Conservation (phyloP, 805 yeast species). For the Ogataea pignaliae region DNA sequence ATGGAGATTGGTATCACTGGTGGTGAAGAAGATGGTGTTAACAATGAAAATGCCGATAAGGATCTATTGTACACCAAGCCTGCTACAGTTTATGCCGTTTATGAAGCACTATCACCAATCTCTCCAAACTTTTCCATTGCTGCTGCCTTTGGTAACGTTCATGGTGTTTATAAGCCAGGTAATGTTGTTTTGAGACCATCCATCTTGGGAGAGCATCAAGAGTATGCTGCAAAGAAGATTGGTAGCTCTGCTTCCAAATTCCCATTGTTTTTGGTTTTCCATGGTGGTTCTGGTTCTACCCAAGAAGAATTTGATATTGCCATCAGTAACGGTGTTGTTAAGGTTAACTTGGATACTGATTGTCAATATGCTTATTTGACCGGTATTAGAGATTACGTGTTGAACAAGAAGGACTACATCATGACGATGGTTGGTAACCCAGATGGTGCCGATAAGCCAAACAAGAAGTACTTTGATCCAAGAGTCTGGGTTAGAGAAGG, state of each 20-base stretch:
- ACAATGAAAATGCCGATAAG: constrained; percentile 90
- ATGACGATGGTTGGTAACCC: constrained; percentile 94
- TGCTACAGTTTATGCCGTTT: constrained; percentile 88
- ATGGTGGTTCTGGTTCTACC: constrained; percentile 99
- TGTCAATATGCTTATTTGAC: constrained; percentile 96
- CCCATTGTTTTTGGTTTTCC: constrained; percentile 97
- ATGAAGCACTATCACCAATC: constrained; percentile 84
- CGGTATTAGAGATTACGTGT: constrained; percentile 97
- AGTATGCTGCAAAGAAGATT: constrained; percentile 68
- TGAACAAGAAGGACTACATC: constrained; percentile 93
- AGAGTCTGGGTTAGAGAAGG: constrained; percentile 99
- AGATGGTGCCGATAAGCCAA: constrained; percentile 98
- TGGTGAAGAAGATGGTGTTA: constrained; percentile 99
- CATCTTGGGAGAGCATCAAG: constrained; percentile 94
- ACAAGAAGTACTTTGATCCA: constrained; percentile 99
- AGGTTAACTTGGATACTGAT: constrained; percentile 99
- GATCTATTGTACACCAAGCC: constrained; percentile 90
- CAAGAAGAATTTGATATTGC: constrained; percentile 89
- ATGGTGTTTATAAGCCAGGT: constrained; percentile 99
- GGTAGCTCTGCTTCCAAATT: constrained; percentile 40
- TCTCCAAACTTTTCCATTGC: constrained; percentile 99
- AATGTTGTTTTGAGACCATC: constrained; percentile 91
- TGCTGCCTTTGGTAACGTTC: constrained; percentile 99
- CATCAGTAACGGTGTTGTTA: constrained; percentile 91
- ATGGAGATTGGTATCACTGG: constrained; percentile 99